phyloP scores from a whole-genome alignment of 2,329 filamentous ascomycete genomes.

The Penicillium sp. region DNA sequence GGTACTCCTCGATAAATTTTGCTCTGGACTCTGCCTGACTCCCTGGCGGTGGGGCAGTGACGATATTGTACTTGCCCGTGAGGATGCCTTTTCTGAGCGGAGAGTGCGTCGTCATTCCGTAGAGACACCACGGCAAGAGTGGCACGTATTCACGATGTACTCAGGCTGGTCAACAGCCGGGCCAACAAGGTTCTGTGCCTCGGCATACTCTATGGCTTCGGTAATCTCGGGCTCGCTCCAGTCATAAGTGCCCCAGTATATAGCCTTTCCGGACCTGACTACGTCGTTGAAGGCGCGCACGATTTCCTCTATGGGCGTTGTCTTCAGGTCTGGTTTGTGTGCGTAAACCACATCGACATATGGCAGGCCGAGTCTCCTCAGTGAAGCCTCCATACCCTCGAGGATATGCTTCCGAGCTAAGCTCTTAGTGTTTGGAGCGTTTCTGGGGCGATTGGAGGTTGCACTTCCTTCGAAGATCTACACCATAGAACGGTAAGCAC shows the following conservation, averaged over 20 bases:
- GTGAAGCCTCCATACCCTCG: slow-evolving; percentile 65
- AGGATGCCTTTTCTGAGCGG: slow-evolving; percentile 66
- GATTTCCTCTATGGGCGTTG: slow-evolving; percentile 70
- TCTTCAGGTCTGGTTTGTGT: slow-evolving; percentile 68
- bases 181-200: slow-evolving; percentile 64
- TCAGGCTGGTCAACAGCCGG: slow-evolving; percentile 60
- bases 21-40: slow-evolving; percentile 62
- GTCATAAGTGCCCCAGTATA: slow-evolving; percentile 74
- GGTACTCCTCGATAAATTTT: slow-evolving; percentile 57
- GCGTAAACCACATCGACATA: slow-evolving; percentile 75
- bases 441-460: slow-evolving; percentile 56
- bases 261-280: slow-evolving; percentile 69
- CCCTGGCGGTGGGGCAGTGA: slow-evolving; percentile 54
- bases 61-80: slow-evolving; percentile 70
- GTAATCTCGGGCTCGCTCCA: slow-evolving; percentile 71
- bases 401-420: slow-evolving; percentile 72
- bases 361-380: slow-evolving; percentile 65
- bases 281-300: slow-evolving; percentile 74
- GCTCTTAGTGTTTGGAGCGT: slow-evolving; percentile 68
- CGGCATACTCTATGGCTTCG: slow-evolving; percentile 65
- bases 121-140: slow-evolving; percentile 63
- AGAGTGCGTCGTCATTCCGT: slow-evolving; percentile 68
- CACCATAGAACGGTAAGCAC: background rate
- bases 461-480: background rate
- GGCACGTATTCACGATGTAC: slow-evolving; percentile 47